These are phyloP conservation scores for Blastomyces silverae DNA, from an alignment of 2,329 filamentous ascomycete genomes.

Conservation along the genomic window DNA sequence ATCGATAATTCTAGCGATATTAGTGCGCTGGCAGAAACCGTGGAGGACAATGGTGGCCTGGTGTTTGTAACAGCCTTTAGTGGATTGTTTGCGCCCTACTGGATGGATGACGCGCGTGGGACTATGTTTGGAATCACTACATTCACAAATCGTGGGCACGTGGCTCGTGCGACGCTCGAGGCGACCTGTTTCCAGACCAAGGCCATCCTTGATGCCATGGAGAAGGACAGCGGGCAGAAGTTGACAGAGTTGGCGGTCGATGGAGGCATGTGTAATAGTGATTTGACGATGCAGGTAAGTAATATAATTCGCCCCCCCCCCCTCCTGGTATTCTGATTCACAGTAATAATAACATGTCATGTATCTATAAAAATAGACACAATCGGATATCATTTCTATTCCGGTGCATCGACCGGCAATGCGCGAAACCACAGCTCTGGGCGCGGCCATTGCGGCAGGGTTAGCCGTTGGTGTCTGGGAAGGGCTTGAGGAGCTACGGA, in stretches of 20 bases:
- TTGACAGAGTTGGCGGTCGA: slow-evolving; percentile 74
- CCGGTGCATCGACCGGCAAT: slow-evolving; percentile 77
- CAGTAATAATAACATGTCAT: slow-evolving; percentile 7
- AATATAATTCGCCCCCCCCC: neutral
- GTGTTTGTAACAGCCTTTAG: slow-evolving; percentile 87
- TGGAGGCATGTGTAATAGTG: slow-evolving; percentile 82
- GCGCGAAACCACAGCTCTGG: slow-evolving; percentile 84
- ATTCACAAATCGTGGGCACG: slow-evolving; percentile 76
- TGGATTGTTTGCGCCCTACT: slow-evolving; percentile 86
- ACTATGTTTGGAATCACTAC: slow-evolving; percentile 81
- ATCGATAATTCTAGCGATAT: slow-evolving; percentile 57
- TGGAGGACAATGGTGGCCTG: slow-evolving; percentile 72
- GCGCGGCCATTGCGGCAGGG: slow-evolving; percentile 81
- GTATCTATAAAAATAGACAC: slow-evolving; percentile 48
- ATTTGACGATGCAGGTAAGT: slow-evolving; percentile 73
- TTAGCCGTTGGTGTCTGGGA: slow-evolving; percentile 75
- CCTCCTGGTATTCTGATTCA: neutral
- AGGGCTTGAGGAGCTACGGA: slow-evolving; percentile 63
- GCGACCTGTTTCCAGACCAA: slow-evolving; percentile 90
- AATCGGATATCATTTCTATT: slow-evolving; percentile 80
- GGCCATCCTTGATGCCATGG: slow-evolving; percentile 88
- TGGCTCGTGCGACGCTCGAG: slow-evolving; percentile 82
- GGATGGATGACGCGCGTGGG: slow-evolving; percentile 87
- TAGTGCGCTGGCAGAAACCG: slow-evolving; percentile 56
- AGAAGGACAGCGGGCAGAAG: slow-evolving; percentile 70